These are phyloP conservation scores for Pseudofabraea citricarpa DNA, from an alignment of 2,329 filamentous ascomycete species.

Conservation along the genomic window DNA sequence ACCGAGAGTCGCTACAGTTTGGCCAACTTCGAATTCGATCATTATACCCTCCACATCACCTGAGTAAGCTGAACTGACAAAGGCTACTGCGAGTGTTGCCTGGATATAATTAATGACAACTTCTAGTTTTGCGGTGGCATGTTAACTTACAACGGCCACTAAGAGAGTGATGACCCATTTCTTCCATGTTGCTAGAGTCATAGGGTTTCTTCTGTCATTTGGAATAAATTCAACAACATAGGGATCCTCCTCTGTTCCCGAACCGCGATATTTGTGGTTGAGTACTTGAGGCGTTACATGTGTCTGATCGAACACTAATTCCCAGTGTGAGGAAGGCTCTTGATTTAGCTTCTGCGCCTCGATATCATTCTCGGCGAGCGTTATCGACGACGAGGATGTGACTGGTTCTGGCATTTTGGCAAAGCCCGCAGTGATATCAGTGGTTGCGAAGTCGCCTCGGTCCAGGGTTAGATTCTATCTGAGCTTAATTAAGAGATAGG, in stretches of 20 bases:
- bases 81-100: slow-evolving; percentile 8
- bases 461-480: too few relatives aligned
- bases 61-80: slow-evolving; percentile 32
- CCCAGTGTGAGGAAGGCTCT: slow-evolving; percentile 27
- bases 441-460: too few relatives aligned
- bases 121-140: not conserved
- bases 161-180: slow-evolving; percentile 47
- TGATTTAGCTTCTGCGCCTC: slow-evolving; percentile 13
- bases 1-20: slow-evolving; percentile 32
- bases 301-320: slow-evolving; percentile 39
- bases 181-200: slow-evolving; percentile 37
- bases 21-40: slow-evolving; percentile 35
- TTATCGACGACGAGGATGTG: slow-evolving; percentile 10
- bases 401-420: slow-evolving; percentile 3
- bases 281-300: slow-evolving; percentile 40
- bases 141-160: slow-evolving; percentile 30
- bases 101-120: not conserved
- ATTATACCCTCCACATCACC: slow-evolving; percentile 32
- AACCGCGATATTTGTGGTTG: slow-evolving; percentile 36
- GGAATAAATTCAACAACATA: slow-evolving; percentile 48
- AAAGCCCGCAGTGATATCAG: too few relatives aligned
- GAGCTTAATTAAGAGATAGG: too few relatives aligned
- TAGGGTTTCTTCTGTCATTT: slow-evolving; percentile 50
- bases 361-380: slow-evolving; percentile 10
- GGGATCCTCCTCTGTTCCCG: slow-evolving; percentile 49